Evolutionary conservation across 2,329 filamentous ascomycete genomes (phyloP), one percentile per base, ranked within the genome.

Genomic region (Fusarium citri): DNA sequence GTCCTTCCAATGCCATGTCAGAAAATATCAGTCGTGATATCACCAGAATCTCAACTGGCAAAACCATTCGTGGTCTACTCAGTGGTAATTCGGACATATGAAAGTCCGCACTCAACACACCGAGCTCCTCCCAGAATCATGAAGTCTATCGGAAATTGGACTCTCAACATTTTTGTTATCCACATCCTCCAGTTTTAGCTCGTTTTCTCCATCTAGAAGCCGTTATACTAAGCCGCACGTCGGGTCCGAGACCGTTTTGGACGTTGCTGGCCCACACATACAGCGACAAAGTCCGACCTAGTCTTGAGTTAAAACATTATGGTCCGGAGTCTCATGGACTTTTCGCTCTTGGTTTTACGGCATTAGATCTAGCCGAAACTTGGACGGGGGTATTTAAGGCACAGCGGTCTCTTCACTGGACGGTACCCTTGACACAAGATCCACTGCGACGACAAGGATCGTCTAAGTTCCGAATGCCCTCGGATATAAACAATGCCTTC

Each of bases 401-500:
- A 26, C 9, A 6, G 8, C 14, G 14, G 31, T 4, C 6, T 26
- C 14, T 18, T 51, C 6, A 41, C 20, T 51, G 48, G 48, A 20
- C 7, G 23, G n/a, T 8, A 7, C 11, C n/a, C 43, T 6, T 31
- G 1, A 25, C 37, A 11, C 8, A 28, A 31, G 22, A 41, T 45
- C 50, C 59, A 64, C 61, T 63, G 14, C 18, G 10, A 51, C 11
- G 25, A 16, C 4, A 23, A 30, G 1, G 9, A 28, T 50, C 9
- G 9, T 48, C 4, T 56, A 41, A 64, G 18, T 45, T 31, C 61
- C 61, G 60, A 63, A 20, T 3, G 15, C 37, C 20, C 8, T 58
- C 61, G 61, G 61, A 40, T 64, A 43, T 64, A 58, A 7, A 20
- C 11, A 37, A 37, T 10, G 26, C 16, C 34, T 54, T 34, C 30